phyloP scores from a whole-genome alignment of 257 asterid genomes.

The Plantago ovata region DNA sequence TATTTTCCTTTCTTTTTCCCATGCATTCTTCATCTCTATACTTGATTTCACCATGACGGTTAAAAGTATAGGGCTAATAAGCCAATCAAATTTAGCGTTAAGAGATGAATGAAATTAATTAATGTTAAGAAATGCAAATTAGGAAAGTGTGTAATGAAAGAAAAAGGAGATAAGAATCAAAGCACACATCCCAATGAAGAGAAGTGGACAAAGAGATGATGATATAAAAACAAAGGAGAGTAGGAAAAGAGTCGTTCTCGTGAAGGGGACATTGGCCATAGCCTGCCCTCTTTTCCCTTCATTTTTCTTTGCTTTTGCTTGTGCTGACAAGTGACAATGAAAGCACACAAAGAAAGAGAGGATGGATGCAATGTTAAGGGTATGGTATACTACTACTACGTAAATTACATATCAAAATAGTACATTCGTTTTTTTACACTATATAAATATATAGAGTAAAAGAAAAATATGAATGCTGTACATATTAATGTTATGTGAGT shows the following conservation, averaged over 20 bases:
- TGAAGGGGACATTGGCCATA: conserved; percentile 42
- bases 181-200: conserved; percentile 49
- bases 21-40: too few relatives aligned
- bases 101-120: not conserved
- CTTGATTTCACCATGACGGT: too few relatives aligned
- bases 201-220: conserved; percentile 49
- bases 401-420: too few relatives aligned
- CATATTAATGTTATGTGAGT: too few relatives aligned
- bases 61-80: too few relatives aligned
- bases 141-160: conserved; percentile 12
- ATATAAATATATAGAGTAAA: too few relatives aligned
- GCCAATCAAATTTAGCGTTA: too few relatives aligned
- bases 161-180: conserved; percentile 28
- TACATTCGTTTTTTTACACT: too few relatives aligned
- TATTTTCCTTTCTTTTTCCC: too few relatives aligned
- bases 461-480: too few relatives aligned
- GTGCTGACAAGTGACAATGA: conserved; percentile 8
- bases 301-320: conserved; percentile 2
- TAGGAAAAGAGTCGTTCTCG: conserved; percentile 56
- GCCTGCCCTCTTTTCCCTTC: not conserved
- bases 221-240: conserved; percentile 52
- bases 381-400: too few relatives aligned
- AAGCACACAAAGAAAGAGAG: not conserved
- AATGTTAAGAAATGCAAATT: not conserved
- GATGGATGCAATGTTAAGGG: not conserved